These are phyloP conservation scores for Calonectria pseudoreteaudii DNA, from an alignment of 2,329 filamentous ascomycete genomes.

Conservation along the genomic window DNA sequence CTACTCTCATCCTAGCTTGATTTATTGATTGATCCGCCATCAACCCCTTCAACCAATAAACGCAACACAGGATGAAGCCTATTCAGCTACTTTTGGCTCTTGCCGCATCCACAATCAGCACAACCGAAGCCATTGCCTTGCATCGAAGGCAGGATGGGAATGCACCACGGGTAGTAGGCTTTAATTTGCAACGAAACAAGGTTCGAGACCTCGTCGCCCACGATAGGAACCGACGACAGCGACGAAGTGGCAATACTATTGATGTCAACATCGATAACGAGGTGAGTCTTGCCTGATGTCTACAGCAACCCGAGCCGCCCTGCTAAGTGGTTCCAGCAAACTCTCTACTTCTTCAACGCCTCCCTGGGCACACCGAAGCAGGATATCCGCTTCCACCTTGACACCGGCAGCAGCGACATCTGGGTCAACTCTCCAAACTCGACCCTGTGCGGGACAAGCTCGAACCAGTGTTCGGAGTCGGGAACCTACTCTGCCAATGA, in stretches of 20 bases:
- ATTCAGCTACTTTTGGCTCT: conserved; percentile 41
- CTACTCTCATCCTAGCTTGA: not conserved
- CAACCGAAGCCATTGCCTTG: conserved; percentile 43
- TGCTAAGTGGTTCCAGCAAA: conserved; percentile 56
- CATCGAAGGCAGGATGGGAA: conserved; percentile 44
- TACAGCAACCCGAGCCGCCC: not conserved
- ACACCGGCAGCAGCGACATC: conserved; percentile 77
- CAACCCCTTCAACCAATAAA: not conserved
- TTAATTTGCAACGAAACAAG: conserved; percentile 54
- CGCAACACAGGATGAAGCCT: conserved; percentile 51
- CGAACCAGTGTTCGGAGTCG: conserved; percentile 66
- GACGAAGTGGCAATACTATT: conserved; percentile 57
- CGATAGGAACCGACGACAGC: conserved; percentile 54
- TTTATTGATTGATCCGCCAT: not conserved
- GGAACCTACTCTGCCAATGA: conserved; percentile 77
- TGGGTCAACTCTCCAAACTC: conserved; percentile 78
- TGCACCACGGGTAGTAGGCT: conserved; percentile 57
- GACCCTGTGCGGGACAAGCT: conserved; percentile 63
- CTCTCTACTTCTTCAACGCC: conserved; percentile 73
- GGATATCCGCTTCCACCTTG: conserved; percentile 68
- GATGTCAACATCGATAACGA: conserved; percentile 66
- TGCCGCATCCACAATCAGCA: conserved; percentile 40
- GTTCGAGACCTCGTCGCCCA: conserved; percentile 56
- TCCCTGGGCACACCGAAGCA: conserved; percentile 73
- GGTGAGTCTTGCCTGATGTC: conserved; percentile 50